Conservation (phyloP, 768 basidiomycete genomes). For the Psilocybe tampanensis region DNA sequence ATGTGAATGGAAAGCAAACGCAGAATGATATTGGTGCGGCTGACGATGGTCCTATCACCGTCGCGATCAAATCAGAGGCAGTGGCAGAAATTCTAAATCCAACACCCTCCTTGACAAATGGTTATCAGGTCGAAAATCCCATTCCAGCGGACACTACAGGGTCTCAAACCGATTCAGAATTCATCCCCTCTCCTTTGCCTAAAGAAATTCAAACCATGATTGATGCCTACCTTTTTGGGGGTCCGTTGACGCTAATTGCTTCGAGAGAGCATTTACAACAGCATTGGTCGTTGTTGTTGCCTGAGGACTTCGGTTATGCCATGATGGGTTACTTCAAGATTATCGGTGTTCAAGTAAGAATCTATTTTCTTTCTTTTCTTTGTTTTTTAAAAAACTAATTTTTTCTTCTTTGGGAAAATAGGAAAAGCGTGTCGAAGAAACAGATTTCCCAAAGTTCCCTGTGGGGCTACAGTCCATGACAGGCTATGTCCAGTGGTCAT, state of each 20-base stretch:
- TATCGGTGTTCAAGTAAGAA: slow-evolving; percentile 38
- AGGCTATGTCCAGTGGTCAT: slow-evolving; percentile 45
- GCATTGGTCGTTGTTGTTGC: slow-evolving; percentile 31
- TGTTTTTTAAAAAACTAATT: not conserved
- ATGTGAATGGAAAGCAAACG: not conserved
- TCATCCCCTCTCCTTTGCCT: slow-evolving; percentile 36
- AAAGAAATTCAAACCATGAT: slow-evolving; percentile 43
- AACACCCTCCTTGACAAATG: not conserved
- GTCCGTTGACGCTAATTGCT: slow-evolving; percentile 44
- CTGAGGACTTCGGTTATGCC: slow-evolving; percentile 39
- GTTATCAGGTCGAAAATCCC: not conserved
- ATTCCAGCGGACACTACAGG: not conserved
- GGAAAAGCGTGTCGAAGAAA: slow-evolving; percentile 19
- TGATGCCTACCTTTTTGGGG: slow-evolving; percentile 37
- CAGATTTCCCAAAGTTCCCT: not conserved
- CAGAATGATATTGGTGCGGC: not conserved
- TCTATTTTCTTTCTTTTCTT: not conserved
- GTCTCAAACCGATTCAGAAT: not conserved
- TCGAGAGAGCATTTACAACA: slow-evolving; percentile 29
- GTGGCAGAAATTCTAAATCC: not conserved
- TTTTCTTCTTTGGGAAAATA: slow-evolving; percentile 1
- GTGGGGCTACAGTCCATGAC: not conserved
- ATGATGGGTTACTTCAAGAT: slow-evolving; percentile 53
- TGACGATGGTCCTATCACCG: not conserved
- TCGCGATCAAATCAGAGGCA: not conserved